Evolutionary conservation across 192 early-diverging fungal species (phyloP), one percentile per base, ranked within the genome.

Genomic region (Coemansia sp.): DNA sequence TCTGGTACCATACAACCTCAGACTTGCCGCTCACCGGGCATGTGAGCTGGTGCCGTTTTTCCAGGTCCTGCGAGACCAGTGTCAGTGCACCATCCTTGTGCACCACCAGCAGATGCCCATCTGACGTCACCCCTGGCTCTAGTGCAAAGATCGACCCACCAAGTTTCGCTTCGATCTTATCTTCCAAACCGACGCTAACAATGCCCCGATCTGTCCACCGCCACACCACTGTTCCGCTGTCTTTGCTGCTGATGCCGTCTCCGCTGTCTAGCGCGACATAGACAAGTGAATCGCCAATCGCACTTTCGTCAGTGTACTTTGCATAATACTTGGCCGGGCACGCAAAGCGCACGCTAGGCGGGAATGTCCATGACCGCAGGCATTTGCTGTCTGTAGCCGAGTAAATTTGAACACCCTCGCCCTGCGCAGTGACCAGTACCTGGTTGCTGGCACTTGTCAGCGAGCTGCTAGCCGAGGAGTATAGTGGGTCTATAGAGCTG

Each of bases 161-260:
- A 47, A 50, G 58, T 2, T 9, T 60, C n/a, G 55, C 63, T 21
- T 52, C 53, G 38, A 75, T 62, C 60, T 65, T 81, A 26, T 81
- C 66, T 55, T 81, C 78, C 12, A 81, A 26, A 4, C 78, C 78
- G 6, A 72, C 53, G 70, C 78, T 81, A 49, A 59, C 68, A 28
- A 81, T 69, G 40, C 78, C 78, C 36, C 54, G 61, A 49, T 81
- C 78, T 1, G 70, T 72, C 78, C 78, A 81, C 63, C 78, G 65
- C 72, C 78, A 81, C 52, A 81, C 63, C 1, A 69, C 66, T 1
- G 69, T 53, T 10, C 66, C 73, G 1, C 22, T 36, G 22, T 64
- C 37, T 15, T 60, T 44, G 52, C 26, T 56, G 14, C 20, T 23
- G 20, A 65, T 57, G 5, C 57, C 73, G 12, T 72, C 69, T 21